Evolutionary conservation across 805 yeast species (phyloP).

Genomic region (Lachancea nothofagi): DNA sequence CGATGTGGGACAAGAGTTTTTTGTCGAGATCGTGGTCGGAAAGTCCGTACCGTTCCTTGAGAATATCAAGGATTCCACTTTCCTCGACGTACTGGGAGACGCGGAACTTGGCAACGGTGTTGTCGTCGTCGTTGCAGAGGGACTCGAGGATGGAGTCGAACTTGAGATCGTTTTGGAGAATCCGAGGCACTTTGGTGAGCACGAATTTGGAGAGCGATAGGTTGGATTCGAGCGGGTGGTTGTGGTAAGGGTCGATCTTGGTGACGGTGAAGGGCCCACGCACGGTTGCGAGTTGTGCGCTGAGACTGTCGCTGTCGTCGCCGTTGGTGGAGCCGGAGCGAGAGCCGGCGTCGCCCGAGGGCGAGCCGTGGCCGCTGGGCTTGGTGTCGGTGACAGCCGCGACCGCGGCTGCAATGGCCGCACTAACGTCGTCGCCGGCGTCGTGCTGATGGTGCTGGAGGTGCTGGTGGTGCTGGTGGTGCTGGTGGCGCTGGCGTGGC

Average conservation of each 20-base stretch:
- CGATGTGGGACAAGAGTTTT: conserved; percentile 26
- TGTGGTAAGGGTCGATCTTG: conserved; percentile 33
- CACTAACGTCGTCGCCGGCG: conserved; percentile 27
- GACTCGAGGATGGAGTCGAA: conserved; percentile 31
- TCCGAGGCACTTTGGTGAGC: conserved; percentile 31
- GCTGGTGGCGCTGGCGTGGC: conserved; percentile 1
- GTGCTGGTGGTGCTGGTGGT: conserved; percentile 9
- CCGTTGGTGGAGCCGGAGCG: background rate
- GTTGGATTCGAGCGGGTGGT: conserved; percentile 32
- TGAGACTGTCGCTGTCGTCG: conserved; percentile 1
- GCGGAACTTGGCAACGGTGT: conserved; percentile 30
- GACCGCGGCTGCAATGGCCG: conserved; percentile 34
- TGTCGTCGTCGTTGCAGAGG: conserved; percentile 28
- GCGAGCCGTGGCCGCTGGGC: conserved; percentile 2
- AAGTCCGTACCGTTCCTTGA: conserved; percentile 29
- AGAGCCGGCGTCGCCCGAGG: conserved; percentile 1
- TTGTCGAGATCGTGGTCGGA: conserved; percentile 30
- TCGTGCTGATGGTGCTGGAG: conserved; percentile 15
- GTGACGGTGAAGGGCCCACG: conserved; percentile 33
- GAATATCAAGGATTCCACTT: conserved; percentile 29
- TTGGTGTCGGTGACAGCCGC: conserved; percentile 30
- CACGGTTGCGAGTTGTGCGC: conserved; percentile 10
- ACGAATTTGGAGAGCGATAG: conserved; percentile 29
- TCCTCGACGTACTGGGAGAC: conserved; percentile 32
- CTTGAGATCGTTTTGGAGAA: conserved; percentile 31